Conservation (phyloP, 2,329 filamentous ascomycete species). For the Penicillium sp. region DNA sequence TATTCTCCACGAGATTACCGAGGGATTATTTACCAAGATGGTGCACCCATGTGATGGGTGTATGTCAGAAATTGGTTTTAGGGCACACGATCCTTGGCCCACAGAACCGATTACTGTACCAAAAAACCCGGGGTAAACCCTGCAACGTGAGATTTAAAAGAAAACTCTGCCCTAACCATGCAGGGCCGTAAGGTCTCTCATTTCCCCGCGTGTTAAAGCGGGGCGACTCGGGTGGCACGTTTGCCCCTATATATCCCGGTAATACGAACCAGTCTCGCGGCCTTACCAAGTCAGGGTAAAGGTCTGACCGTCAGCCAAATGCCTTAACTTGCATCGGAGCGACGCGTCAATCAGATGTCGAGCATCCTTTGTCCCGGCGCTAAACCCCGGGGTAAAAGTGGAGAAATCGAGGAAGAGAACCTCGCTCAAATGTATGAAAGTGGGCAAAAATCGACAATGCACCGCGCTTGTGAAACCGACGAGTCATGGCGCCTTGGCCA, state of each 20-base stretch:
- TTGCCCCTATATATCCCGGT: not conserved
- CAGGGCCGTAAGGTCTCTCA: slow-evolving; percentile 1
- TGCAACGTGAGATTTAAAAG: not conserved
- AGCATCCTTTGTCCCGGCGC: not conserved
- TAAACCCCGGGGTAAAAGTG: not conserved
- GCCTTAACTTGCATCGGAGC: not conserved
- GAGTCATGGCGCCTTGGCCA: not conserved
- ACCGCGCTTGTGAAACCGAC: not conserved
- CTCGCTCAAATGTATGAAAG: too few relatives aligned
- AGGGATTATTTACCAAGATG: not conserved
- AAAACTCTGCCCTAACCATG: not conserved
- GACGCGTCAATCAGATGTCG: not conserved
- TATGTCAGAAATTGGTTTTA: not conserved
- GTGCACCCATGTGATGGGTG: too few relatives aligned
- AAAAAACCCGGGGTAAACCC: not conserved
- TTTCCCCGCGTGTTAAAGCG: slow-evolving; percentile 10
- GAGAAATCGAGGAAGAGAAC: not conserved
- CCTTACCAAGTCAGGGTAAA: not conserved
- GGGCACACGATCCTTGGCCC: not conserved
- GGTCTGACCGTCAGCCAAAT: not conserved
- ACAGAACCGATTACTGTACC: too few relatives aligned
- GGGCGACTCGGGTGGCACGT: not conserved
- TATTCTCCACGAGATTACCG: not conserved
- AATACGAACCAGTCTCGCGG: not conserved
- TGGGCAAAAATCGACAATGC: not conserved